phyloP scores from a whole-genome alignment of 2,329 filamentous ascomycete species.

The Sporothrix luriei region DNA sequence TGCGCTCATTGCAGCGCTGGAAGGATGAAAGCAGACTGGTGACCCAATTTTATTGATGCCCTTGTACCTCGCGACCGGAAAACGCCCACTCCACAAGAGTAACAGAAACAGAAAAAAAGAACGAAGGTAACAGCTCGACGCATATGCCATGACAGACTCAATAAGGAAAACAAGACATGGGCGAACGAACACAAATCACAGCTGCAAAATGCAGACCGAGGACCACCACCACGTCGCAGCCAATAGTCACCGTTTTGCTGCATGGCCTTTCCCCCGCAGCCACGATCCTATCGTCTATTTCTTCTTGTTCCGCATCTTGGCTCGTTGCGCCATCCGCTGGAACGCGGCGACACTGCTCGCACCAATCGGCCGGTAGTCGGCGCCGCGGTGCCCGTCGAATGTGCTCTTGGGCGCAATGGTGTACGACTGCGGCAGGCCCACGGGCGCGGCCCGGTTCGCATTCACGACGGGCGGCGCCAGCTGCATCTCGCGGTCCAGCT shows the following conservation, averaged over 20 bases:
- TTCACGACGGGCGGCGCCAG: constrained; percentile 58
- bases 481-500: constrained; percentile 60
- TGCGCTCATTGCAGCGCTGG: not conserved
- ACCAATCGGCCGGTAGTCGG: constrained; percentile 63
- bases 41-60: not conserved
- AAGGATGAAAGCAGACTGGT: not conserved
- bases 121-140: not conserved
- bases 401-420: constrained; percentile 64
- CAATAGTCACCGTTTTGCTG: not conserved
- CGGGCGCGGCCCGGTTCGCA: constrained; percentile 60
- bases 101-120: not conserved
- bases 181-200: not conserved
- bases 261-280: not conserved
- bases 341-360: constrained; percentile 67
- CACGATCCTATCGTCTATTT: constrained; percentile 26
- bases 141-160: constrained; percentile 8
- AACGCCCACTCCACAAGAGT: constrained; percentile 8
- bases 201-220: no score
- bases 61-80: not conserved
- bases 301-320: constrained; percentile 47
- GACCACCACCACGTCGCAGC: no score
- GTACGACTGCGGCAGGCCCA: constrained; percentile 59
- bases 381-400: constrained; percentile 54
- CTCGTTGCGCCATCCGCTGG: constrained; percentile 66
- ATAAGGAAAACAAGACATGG: constrained; percentile 9